Conservation (phyloP, 116 monocot species). For the Dioscorea cayenensis region DNA sequence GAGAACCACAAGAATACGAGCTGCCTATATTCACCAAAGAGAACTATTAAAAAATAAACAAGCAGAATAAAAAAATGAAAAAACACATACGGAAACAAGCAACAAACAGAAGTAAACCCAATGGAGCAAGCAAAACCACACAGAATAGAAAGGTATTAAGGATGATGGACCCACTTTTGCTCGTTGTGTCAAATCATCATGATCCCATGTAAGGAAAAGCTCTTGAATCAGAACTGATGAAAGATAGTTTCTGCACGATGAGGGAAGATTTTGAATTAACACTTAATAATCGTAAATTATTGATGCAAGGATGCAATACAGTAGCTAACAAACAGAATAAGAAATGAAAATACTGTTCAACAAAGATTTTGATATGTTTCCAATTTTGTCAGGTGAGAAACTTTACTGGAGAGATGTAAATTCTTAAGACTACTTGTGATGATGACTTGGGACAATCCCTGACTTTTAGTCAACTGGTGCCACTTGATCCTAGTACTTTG, state of each 20-base stretch:
- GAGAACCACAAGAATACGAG: conserved; percentile 91
- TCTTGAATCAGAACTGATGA: conserved; percentile 97
- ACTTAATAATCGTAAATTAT: too few relatives aligned
- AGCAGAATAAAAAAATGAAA: background rate
- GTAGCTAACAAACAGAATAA: too few relatives aligned
- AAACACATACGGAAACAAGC: background rate
- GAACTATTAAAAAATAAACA: conserved; percentile 2
- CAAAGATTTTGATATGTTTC: too few relatives aligned
- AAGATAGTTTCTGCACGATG: conserved; percentile 83
- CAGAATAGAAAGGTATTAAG: background rate
- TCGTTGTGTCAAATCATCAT: conserved; percentile 87
- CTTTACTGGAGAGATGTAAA: too few relatives aligned
- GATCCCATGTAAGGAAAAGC: conserved; percentile 95
- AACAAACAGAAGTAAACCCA: background rate
- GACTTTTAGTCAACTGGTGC: too few relatives aligned
- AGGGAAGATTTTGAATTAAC: background rate
- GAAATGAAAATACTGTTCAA: too few relatives aligned
- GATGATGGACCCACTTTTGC: conserved; percentile 58
- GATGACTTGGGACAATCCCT: too few relatives aligned
- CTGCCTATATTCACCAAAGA: conserved; percentile 51
- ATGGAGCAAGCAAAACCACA: background rate
- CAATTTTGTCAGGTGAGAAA: too few relatives aligned
- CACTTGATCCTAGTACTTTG: too few relatives aligned
- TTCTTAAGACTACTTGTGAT: too few relatives aligned
- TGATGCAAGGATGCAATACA: too few relatives aligned